Base-by-base conservation (phyloP, 768 basidiomycete genomes). In the Lactifluus hygrophoroides region DNA sequence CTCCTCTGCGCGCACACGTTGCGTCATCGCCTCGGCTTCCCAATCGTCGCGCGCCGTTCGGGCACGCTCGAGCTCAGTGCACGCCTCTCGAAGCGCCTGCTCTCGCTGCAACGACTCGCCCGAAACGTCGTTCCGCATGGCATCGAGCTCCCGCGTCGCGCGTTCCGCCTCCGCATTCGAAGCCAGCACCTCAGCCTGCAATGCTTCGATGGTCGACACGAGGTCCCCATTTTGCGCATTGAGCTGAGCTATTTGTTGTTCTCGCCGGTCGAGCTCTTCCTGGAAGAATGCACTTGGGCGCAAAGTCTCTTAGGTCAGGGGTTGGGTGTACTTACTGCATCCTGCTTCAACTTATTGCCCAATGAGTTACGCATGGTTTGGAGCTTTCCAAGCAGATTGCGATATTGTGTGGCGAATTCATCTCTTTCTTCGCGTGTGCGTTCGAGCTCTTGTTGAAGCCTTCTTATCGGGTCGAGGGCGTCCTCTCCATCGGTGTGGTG, bases 191-290 rank as follows among this genome's bases (percentile, higher is more conserved):
- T 99, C 96, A 0, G 79, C 66, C 67, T 89, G 86, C 37, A 98
- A 78, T 8, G 91, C 87, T 54, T 88, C 83, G 28, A 96, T 73
- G 0, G 91, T 90, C 30, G 71, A 67, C 8, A 74, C 69, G 16
- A 94, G 76, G 66, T 90, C 85, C 6, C 90, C 86, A 67, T 86
- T 90, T 67, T 92, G 84, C 2, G 79, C 81, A 2, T 81, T 84
- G 27, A 99, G 74, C 59, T 85, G 82, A 57, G 88, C 88, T 34
- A 96, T 80, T 35, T 86, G 78, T 65, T 89, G 85, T 68, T 94
- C 94, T 61, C 91, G 80, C 62, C 93, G 80, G 77, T 98, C 96
- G 43, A 99, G 86, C 79, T 98, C 96, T 84, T 98, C 96, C 95
- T 99, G 76, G n/a, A n/a, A 56, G 61, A 45, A 37, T 37, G 64